Evolutionary conservation across 768 basidiomycete genomes (phyloP), one percentile per base, ranked within the genome.

Genomic region (Suillus spraguei): DNA sequence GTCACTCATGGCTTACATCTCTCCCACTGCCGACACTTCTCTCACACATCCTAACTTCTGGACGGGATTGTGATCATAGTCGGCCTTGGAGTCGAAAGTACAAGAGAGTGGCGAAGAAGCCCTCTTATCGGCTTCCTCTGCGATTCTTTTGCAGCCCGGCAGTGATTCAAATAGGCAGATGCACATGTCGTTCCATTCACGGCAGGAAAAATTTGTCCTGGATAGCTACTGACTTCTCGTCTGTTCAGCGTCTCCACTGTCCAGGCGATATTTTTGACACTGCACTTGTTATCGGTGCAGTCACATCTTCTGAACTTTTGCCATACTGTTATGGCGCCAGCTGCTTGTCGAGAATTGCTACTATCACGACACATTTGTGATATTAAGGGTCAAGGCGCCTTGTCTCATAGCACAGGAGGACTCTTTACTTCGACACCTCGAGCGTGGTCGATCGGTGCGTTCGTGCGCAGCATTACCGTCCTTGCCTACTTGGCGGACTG

Each of bases 81-180:
- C 53, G 2, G 42, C 49, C 33, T 56, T 32, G 63, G 63, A 64
- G 63, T 36, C 62, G 63, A 38, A 56, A 53, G 62, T 58, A 64
- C 63, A 62, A 64, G 63, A 41, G 62, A 52, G 56, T 10, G 59
- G 38, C 39, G 17, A 24, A 17, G 16, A 24, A 58, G 42, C 2
- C 35, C 46, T 63, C 50, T 60, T 62, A 53, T 64, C 39, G 49
- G 60, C 63, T 64, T 63, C 36, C 62, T 38, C 63, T 64, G 63
- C 17, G 60, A 61, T 49, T n/a, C n/a, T 24, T 24, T 61, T 22
- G 63, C 60, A 62, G 63, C 60, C 36, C 11, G n/a, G 50, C 60
- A 41, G 22, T 38, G 50, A 54, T 35, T 11, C 38, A 53, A 28
- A 62, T 62, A 64, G 63, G 63, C 60, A 64, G 22, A 64, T 64